These are phyloP conservation scores for Lavandula angustifolia DNA, from an alignment of 257 asterid genomes.

Conservation along the genomic window DNA sequence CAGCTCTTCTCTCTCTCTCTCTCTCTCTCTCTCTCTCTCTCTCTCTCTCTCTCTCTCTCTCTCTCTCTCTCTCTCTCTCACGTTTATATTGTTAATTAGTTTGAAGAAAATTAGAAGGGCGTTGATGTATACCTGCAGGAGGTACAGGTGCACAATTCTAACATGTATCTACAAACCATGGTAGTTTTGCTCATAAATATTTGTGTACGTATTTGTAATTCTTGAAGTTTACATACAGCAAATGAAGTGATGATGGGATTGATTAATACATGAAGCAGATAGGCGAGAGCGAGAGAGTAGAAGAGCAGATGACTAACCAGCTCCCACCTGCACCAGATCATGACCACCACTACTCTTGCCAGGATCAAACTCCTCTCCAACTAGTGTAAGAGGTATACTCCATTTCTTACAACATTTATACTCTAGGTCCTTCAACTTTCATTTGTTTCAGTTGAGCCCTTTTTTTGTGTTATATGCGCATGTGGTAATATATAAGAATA, in stretches of 20 bases:
- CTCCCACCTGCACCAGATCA: constrained; percentile 73
- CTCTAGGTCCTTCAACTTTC: no score
- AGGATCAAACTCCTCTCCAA: constrained; percentile 70
- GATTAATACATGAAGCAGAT: constrained; percentile 44
- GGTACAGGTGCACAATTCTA: constrained; percentile 83
- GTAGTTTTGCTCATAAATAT: constrained; percentile 32
- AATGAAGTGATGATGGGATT: not conserved
- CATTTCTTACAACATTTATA: not conserved
- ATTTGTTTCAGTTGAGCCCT: no score
- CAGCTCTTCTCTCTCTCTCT: no score
- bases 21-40: constrained; percentile 7
- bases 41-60: constrained; percentile 4
- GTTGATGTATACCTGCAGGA: constrained; percentile 54
- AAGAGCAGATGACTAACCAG: constrained; percentile 59
- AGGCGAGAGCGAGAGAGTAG: constrained; percentile 83
- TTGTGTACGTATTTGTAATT: no score
- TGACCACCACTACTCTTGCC: constrained; percentile 57
- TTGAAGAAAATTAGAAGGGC: no score
- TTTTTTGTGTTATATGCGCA: no score
- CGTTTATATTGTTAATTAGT: not conserved
- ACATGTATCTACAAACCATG: constrained; percentile 91
- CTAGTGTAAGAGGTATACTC: not conserved
- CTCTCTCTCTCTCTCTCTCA: not conserved
- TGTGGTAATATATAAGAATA: no score
- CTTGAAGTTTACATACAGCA: no score